Conservation (phyloP, 768 basidiomycete genomes). For the Sarcomyxa edulis region DNA sequence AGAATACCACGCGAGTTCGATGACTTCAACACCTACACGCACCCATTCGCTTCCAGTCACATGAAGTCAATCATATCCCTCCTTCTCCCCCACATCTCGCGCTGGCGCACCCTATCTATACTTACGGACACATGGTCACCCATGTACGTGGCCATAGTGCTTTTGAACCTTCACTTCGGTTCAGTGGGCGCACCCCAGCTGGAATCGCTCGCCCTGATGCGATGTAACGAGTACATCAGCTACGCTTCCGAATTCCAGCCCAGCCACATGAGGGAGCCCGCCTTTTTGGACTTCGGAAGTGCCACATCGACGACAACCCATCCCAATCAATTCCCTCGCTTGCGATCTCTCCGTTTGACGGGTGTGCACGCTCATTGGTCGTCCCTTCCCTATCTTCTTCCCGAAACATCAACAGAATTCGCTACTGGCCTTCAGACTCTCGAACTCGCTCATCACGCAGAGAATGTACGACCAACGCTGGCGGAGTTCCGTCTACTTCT, state of each 20-base stretch:
- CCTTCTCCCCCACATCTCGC: conserved; percentile 45
- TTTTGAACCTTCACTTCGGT: conserved; percentile 33
- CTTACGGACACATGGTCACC: conserved; percentile 55
- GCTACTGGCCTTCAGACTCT: conserved; percentile 26
- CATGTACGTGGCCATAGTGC: conserved; percentile 45
- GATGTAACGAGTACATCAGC: conserved; percentile 53
- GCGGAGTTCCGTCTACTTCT: conserved; percentile 40
- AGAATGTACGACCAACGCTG: conserved; percentile 48
- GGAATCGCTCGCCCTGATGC: conserved; percentile 50
- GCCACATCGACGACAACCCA: conserved; percentile 11
- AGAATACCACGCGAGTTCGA: conserved; percentile 22
- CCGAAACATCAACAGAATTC: conserved; percentile 8
- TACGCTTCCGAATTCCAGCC: conserved; percentile 41
- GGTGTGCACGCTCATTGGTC: conserved; percentile 58
- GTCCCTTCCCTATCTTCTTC: conserved; percentile 30
- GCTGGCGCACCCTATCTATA: conserved; percentile 50
- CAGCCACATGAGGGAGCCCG: conserved; percentile 25
- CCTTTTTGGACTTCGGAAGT: conserved; percentile 24
- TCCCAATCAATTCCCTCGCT: conserved; percentile 30
- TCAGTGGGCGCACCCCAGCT: conserved; percentile 34
- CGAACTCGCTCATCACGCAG: conserved; percentile 47
- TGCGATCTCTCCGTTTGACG: conserved; percentile 43
- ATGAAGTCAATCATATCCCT: conserved; percentile 40
- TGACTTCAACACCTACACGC: conserved; percentile 20
- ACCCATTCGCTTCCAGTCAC: conserved; percentile 35